phyloP scores from a whole-genome alignment of 2,329 filamentous ascomycete species.

The Blastomyces emzantsi region DNA sequence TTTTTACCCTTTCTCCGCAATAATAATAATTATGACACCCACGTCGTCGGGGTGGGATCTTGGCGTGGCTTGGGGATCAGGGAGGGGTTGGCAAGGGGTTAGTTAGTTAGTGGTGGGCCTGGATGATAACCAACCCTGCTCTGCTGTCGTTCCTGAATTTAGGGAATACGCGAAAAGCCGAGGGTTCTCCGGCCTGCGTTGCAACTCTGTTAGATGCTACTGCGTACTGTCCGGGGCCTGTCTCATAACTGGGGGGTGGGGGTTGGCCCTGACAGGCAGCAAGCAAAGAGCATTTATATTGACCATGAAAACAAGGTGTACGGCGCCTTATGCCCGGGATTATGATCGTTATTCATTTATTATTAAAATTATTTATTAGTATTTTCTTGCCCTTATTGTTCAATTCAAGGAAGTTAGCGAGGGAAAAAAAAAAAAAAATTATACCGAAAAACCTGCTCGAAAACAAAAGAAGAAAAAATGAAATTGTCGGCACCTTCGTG shows the following conservation, averaged over 20 bases:
- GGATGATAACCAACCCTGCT: background rate
- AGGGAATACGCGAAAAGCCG: background rate
- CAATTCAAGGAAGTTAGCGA: background rate
- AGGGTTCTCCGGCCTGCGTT: conserved; percentile 4
- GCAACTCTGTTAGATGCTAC: background rate
- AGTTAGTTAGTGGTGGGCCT: no score
- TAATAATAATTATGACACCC: background rate
- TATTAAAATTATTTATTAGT: no score
- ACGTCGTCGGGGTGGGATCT: background rate
- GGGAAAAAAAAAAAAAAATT: background rate
- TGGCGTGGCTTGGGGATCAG: background rate
- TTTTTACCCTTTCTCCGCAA: background rate
- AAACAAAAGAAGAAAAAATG: background rate
- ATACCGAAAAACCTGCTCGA: background rate
- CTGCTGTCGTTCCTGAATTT: background rate
- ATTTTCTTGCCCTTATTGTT: background rate
- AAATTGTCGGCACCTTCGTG: background rate
- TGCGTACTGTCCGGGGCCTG: background rate
- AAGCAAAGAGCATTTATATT: background rate
- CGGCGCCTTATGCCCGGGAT: background rate
- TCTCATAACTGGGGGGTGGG: background rate
- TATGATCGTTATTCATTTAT: background rate
- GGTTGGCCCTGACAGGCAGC: background rate
- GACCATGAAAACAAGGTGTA: background rate
- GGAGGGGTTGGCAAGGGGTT: no score